A percentile compares a stretch with the other conserved stretches of the same genome.
Conservation (phyloP, 83 land plant species). For the Thuja plicata region DNA sequence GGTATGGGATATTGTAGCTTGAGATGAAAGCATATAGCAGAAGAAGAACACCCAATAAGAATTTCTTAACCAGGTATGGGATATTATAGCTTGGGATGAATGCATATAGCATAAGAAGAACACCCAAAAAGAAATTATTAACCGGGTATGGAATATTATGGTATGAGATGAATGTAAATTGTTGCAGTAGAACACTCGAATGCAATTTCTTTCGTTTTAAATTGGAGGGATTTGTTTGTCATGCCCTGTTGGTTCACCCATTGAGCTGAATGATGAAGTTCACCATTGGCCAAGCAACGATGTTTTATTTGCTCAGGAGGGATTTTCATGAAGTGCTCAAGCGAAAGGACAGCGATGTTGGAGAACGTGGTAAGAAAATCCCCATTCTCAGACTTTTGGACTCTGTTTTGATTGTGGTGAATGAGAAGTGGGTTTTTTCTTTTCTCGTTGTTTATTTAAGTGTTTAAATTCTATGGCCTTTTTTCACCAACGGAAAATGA, state of each 20-base stretch:
- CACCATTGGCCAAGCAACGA: background rate
- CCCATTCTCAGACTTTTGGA: background rate
- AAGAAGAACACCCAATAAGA: background rate
- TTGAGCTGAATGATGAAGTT: background rate
- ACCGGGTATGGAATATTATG: no score
- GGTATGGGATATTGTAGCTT: background rate
- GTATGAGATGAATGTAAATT: no score
- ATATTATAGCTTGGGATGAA: no score
- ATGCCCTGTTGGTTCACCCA: constrained; percentile 1
- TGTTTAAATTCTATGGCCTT: no score
- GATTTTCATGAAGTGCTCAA: constrained; percentile 50
- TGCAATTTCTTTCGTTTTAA: background rate
- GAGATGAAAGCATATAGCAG: background rate
- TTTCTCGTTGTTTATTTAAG: no score
- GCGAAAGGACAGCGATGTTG: constrained; percentile 74
- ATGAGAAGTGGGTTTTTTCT: background rate
- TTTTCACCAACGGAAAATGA: no score
- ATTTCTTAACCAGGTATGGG: no score
- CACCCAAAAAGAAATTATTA: background rate
- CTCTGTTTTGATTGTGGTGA: background rate
- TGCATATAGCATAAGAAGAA: background rate
- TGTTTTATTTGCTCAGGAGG: constrained; percentile 21
- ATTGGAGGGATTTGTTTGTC: background rate
- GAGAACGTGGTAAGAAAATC: constrained; percentile 43
- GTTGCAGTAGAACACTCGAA: no score